Evolutionary conservation across 202 grass and related monocot genomes (phyloP), one percentile per base, ranked within the genome.

Genomic region (Brachypodium distachyon): DNA sequence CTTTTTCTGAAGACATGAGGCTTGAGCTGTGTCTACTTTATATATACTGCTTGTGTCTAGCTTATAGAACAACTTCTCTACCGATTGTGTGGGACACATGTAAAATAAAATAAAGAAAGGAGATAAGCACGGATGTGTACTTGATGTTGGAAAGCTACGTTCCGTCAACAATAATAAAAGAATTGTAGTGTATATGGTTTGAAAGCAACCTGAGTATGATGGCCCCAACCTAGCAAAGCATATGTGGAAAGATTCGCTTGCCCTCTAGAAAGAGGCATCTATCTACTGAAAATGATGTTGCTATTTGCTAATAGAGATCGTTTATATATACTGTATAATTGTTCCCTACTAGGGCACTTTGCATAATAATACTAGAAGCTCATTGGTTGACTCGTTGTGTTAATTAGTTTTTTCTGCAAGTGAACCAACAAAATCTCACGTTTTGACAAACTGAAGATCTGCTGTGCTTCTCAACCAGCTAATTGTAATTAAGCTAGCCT

Each of bases 101-200:
- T n/a, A 43, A 71, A 46, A 52, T 22, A 44, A n/a, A 68, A 23
- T 46, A 29, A 67, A 7, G 6, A 32, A 13, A 73, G 68, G 23
- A 11, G 85, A 74, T 74, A 68, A 68, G 85, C 80, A 83, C 74
- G 75, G 80, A 79, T 41, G 74, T 74, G 80, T 87, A 79, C 85
- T 74, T 87, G 25, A 42, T 1, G 67, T 21, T 73, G 80, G 74
- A 83, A 87, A 74, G 75, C 52, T 83, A 83, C 40, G 12, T 18
- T 19, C 64, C 18, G 26, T 44, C 34, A 26, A 16, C 64, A 44
- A 47, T 36, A 43, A 27, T 7, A 8, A 46, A 41, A 43, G 41
- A 23, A 34, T 26, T 8, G 23, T 9, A 50, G 2, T 43, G 14
- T n/a, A n/a, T n/a, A n/a, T n/a, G n/a, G n/a, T n/a, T n/a, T n/a